Evolutionary conservation across 192 early-diverging fungal genomes (phyloP).

Genomic region (Funneliformis mosseae): DNA sequence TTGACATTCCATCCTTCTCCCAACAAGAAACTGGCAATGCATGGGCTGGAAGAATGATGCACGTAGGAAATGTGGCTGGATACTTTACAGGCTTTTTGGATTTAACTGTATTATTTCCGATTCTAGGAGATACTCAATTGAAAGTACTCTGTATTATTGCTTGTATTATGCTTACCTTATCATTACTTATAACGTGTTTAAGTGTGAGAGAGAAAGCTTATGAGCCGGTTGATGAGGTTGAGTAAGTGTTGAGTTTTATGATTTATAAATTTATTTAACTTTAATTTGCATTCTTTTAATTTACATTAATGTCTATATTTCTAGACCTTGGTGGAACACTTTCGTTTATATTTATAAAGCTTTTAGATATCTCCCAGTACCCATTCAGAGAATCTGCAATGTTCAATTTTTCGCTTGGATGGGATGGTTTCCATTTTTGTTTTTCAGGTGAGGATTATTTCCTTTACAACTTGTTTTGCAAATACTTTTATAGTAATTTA

Average conservation of each 20-base stretch:
- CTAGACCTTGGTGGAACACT: slow-evolving; percentile 48
- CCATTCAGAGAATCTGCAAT: slow-evolving; percentile 78
- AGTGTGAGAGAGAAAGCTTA: slow-evolving; percentile 55
- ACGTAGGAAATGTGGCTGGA: slow-evolving; percentile 79
- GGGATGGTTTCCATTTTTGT: slow-evolving; percentile 96
- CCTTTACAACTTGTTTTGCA: neutral
- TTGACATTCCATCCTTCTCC: slow-evolving; percentile 77
- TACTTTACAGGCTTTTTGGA: slow-evolving; percentile 86
- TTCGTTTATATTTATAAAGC: slow-evolving; percentile 57
- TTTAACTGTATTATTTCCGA: slow-evolving; percentile 65
- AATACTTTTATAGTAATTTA: neutral
- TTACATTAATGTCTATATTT: neutral
- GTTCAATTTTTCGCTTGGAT: slow-evolving; percentile 96
- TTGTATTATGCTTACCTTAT: slow-evolving; percentile 57
- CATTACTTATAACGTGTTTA: slow-evolving; percentile 70
- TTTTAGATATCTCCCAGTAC: slow-evolving; percentile 64
- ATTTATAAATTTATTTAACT: no score
- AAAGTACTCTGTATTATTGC: slow-evolving; percentile 80
- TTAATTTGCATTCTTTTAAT: neutral
- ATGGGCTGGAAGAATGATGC: slow-evolving; percentile 86
- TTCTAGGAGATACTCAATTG: slow-evolving; percentile 74
- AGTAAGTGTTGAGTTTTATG: slow-evolving; percentile 13
- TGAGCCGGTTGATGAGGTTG: slow-evolving; percentile 39
- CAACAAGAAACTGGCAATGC: slow-evolving; percentile 84
- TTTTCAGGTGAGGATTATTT: slow-evolving; percentile 68